Evolutionary conservation across 352 stramenopile species (phyloP).

Genomic region (Phytophthora crassamura): DNA sequence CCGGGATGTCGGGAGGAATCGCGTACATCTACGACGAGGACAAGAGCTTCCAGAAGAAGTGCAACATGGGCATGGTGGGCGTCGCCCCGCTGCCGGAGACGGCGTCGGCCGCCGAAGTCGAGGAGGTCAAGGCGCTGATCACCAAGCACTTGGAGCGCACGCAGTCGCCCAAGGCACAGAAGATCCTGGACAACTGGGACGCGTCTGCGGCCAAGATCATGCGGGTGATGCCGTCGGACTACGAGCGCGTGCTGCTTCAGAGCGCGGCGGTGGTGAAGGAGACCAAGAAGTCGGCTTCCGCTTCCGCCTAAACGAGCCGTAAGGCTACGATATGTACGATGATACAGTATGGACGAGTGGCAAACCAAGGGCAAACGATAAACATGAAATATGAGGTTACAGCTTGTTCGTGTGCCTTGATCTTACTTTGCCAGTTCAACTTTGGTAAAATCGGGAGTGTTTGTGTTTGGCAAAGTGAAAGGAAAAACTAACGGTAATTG

Average conservation of each 20-base stretch:
- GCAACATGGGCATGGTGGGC: slow-evolving; percentile 97
- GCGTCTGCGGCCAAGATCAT: slow-evolving; percentile 52
- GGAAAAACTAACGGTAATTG: no score
- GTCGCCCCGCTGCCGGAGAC: slow-evolving; percentile 68
- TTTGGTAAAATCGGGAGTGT: no score
- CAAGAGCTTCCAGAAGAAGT: slow-evolving; percentile 91
- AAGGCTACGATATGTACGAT: slow-evolving; percentile 29
- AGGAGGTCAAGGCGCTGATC: slow-evolving; percentile 89
- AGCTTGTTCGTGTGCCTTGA: background rate
- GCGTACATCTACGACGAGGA: slow-evolving; percentile 97
- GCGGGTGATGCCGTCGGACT: slow-evolving; percentile 75
- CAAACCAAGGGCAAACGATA: slow-evolving; percentile 11
- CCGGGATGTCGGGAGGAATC: slow-evolving; percentile 96
- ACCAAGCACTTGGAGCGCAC: slow-evolving; percentile 91
- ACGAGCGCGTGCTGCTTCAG: slow-evolving; percentile 67
- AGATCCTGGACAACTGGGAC: slow-evolving; percentile 94
- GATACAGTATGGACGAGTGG: background rate
- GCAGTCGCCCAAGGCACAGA: slow-evolving; percentile 81
- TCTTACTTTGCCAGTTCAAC: background rate
- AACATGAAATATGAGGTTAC: slow-evolving; percentile 14
- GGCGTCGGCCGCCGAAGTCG: slow-evolving; percentile 75
- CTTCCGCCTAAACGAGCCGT: slow-evolving; percentile 27
- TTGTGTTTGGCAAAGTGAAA: no score
- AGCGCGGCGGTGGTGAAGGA: slow-evolving; percentile 42
- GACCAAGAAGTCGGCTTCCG: slow-evolving; percentile 34